A percentile compares a stretch with the other conserved stretches of the same genome.
These are phyloP conservation scores for Aspergillus puulaauensis DNA, from an alignment of 2,329 filamentous ascomycete genomes.

Conservation along the genomic window DNA sequence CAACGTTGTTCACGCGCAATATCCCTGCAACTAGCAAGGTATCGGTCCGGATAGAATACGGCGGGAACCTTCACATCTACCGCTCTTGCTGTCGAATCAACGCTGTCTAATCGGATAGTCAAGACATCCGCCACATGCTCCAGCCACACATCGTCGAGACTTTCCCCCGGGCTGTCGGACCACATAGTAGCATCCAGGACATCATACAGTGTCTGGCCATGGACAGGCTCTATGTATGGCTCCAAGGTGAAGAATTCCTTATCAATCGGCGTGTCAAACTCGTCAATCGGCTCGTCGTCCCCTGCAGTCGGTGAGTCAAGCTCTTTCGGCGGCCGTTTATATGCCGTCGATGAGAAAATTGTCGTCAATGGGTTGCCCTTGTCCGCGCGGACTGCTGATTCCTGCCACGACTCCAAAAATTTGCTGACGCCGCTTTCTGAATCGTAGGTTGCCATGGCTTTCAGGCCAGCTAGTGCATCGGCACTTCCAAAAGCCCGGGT, in stretches of 20 bases:
- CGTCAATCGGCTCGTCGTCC: not conserved
- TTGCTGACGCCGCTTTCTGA: constrained; percentile 40
- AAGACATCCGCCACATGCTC: constrained; percentile 55
- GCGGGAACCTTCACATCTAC: constrained; percentile 54
- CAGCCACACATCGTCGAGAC: constrained; percentile 48
- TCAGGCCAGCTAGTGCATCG: constrained; percentile 50
- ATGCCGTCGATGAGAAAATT: constrained; percentile 48
- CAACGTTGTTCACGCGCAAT: constrained; percentile 49
- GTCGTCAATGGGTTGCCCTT: constrained; percentile 44
- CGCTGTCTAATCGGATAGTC: constrained; percentile 47
- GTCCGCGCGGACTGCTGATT: constrained; percentile 43
- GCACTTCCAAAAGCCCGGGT: constrained; percentile 59
- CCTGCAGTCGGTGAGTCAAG: not conserved
- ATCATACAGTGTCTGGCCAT: constrained; percentile 52
- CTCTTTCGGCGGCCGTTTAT: constrained; percentile 29
- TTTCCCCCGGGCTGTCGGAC: constrained; percentile 39
- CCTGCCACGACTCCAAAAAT: constrained; percentile 53
- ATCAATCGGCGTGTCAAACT: constrained; percentile 1
- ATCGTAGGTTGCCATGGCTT: constrained; percentile 33
- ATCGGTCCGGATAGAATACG: constrained; percentile 60
- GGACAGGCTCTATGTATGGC: constrained; percentile 36
- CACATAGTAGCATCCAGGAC: constrained; percentile 54
- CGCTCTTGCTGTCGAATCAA: constrained; percentile 29
- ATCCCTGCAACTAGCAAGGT: constrained; percentile 53
- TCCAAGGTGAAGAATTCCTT: constrained; percentile 42